Evolutionary conservation across 345 rosid genomes (phyloP), one percentile per base, ranked within the genome.

Genomic region (Hibiscus syriacus): DNA sequence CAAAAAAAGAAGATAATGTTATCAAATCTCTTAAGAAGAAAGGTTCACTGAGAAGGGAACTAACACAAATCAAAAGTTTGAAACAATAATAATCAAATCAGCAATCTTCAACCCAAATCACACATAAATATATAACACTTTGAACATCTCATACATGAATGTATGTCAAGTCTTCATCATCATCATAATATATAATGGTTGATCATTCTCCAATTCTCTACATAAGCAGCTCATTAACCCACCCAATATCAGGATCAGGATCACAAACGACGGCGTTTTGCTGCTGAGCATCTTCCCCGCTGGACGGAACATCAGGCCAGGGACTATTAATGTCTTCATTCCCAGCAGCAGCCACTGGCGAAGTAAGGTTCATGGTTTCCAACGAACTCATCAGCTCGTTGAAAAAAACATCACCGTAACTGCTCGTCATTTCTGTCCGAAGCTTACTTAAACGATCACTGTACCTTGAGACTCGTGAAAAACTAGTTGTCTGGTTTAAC

Each of bases 181-280:
- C 8, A 32, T 32, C 36, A 0, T 6, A 6, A 5, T 32, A 5
- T 1, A 22, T 50, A 29, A 8, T 55, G 67, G 22, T 48, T 17
- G n/a, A 48, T 46, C 23, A 17, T 70, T 73, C 6, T 62, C 61
- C 5, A 45, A 71, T 0, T 57, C 55, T 38, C 80, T 82, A 93
- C 86, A 75, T 90, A 72, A 93, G 64, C 14, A 93, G 94, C 32
- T 93, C 98, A 70, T 87, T 88, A 20, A 93, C 96, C 98, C 98
- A 93, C 60, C 92, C 94, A 6, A 93, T 79, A 82, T 93, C 96
- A 55, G 84, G 92, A 79, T 83, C 92, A 14, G 78, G 64, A 39
- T 68, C 69, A 55, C 36, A 19, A 32, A 0, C 66, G 67, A 23
- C 58, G 17, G 67, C 71, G 5, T 39, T 5, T 66, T 61, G 64